A percentile compares a stretch with the other conserved stretches of the same genome.
Conservation (phyloP, 2,329 filamentous ascomycete genomes). For the Aspergillus ruber region DNA sequence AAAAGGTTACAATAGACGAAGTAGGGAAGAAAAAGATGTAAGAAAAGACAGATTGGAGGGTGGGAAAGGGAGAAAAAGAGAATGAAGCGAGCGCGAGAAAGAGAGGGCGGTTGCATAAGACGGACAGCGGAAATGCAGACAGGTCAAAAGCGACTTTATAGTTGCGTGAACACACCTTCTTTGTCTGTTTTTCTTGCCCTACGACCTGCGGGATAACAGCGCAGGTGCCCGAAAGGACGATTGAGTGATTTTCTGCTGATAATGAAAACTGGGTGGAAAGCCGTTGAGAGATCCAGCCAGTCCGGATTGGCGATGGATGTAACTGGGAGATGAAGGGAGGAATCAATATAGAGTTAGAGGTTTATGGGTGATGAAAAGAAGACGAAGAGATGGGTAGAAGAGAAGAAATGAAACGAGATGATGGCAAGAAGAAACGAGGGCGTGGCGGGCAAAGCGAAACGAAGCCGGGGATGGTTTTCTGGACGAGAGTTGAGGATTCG, state of each 20-base stretch:
- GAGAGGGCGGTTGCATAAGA: conserved; percentile 4
- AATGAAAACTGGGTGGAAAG: no score
- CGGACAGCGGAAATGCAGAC: conserved; percentile 1
- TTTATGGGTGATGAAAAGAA: background rate
- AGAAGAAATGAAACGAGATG: background rate
- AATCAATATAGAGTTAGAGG: conserved; percentile 1
- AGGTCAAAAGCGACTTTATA: background rate
- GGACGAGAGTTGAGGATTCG: no score
- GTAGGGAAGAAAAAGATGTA: conserved; percentile 19
- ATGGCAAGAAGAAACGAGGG: conserved; percentile 27
- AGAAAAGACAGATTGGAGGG: background rate
- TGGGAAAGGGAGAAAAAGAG: background rate
- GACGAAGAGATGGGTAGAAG: background rate
- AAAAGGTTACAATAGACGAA: background rate
- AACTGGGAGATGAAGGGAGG: background rate
- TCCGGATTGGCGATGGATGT: background rate
- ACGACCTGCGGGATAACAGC: no score
- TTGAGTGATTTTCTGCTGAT: no score
- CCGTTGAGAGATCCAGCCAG: no score
- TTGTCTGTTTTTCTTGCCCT: background rate
- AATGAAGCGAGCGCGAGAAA: background rate
- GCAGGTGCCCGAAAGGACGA: background rate
- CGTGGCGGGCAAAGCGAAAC: background rate
- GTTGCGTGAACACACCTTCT: background rate
- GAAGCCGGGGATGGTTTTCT: background rate